Evolutionary conservation across 2,329 filamentous ascomycete species (phyloP).

Genomic region (Microsporum ferrugineum): DNA sequence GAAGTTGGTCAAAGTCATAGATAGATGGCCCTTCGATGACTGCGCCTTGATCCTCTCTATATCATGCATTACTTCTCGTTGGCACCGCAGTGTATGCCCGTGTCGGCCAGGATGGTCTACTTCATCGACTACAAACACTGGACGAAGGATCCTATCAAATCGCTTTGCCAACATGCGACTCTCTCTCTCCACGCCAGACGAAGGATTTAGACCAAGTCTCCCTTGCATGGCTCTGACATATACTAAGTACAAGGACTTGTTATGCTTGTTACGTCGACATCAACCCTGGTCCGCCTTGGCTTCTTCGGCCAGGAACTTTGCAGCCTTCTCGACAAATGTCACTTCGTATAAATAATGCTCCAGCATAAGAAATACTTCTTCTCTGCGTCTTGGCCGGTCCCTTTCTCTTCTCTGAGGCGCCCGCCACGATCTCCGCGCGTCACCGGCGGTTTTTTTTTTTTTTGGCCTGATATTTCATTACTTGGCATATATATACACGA

Average conservation of each 20-base stretch:
- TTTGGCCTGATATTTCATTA: not conserved
- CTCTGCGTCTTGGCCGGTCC: not conserved
- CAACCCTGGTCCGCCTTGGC: not conserved
- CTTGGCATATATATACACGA: not conserved
- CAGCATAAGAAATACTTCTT: not conserved
- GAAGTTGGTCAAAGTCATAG: not conserved
- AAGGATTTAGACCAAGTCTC: not conserved
- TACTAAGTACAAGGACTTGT: not conserved
- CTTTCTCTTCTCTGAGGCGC: not conserved
- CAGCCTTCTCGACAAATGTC: not conserved
- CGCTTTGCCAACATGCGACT: not conserved
- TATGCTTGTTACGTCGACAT: not conserved
- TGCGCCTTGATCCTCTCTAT: not conserved
- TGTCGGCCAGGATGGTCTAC: not conserved
- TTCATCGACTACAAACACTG: not conserved
- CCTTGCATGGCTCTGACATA: not conserved
- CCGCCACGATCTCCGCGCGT: conserved; percentile 1
- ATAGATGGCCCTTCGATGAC: not conserved
- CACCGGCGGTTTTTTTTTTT: not conserved
- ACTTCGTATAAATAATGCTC: not conserved
- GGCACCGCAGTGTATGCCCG: not conserved
- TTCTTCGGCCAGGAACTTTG: not conserved
- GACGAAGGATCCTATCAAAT: not conserved
- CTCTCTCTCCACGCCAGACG: not conserved
- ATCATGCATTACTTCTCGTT: not conserved